These are phyloP conservation scores for Pelargonium cotyledonis DNA, from an alignment of 441 rosid genomes.

Conservation along the genomic window DNA sequence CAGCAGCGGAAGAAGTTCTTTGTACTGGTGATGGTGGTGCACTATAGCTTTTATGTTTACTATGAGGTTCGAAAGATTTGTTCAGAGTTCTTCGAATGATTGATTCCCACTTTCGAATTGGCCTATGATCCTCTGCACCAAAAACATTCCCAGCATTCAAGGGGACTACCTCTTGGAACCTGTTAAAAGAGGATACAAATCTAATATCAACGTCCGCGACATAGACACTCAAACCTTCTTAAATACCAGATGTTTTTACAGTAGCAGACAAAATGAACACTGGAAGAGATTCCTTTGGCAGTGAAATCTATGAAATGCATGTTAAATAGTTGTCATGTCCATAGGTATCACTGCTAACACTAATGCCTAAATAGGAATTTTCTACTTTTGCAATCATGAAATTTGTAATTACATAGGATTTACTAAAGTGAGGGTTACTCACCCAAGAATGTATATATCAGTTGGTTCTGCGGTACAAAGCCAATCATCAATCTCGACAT, in stretches of 20 bases:
- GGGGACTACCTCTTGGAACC: constrained; percentile 97
- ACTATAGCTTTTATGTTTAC: constrained; percentile 65
- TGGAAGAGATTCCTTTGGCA: too few relatives aligned
- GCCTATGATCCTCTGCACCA: constrained; percentile 87
- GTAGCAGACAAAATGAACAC: too few relatives aligned
- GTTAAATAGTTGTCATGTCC: too few relatives aligned
- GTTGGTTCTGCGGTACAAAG: constrained; percentile 69
- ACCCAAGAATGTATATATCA: constrained; percentile 94
- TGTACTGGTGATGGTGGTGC: constrained; percentile 86
- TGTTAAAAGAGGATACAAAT: constrained; percentile 20
- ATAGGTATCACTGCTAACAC: too few relatives aligned
- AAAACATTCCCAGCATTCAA: constrained; percentile 91
- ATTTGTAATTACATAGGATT: neutral
- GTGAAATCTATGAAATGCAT: too few relatives aligned
- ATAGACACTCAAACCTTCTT: too few relatives aligned
- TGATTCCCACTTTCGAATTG: constrained; percentile 89
- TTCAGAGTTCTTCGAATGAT: constrained; percentile 78
- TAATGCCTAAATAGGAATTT: neutral
- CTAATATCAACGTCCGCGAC: neutral
- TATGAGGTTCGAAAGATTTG: constrained; percentile 49
- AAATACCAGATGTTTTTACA: too few relatives aligned
- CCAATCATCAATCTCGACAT: constrained; percentile 83
- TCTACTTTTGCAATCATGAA: neutral
- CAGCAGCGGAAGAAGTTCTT: constrained; percentile 66
- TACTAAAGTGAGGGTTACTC: constrained; percentile 14